Percentiles rank a stretch among this genome's conserved stretches.
Conservation (phyloP, 164 flowering plant genomes). For the Hamamelis virginiana region DNA sequence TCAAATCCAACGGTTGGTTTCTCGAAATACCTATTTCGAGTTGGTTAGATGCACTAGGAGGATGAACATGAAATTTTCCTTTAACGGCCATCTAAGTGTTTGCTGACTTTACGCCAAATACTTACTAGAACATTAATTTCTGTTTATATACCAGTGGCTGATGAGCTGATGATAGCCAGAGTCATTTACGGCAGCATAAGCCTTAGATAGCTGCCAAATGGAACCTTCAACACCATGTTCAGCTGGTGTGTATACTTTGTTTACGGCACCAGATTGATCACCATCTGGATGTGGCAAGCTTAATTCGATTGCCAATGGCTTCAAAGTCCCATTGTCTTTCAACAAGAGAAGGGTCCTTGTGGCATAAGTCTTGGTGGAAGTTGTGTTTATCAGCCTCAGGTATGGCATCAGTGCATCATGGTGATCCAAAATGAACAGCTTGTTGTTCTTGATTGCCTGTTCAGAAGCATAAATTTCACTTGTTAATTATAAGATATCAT, state of each 20-base stretch:
- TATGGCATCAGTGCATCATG: constrained; percentile 2
- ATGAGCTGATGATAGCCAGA: constrained; percentile 4
- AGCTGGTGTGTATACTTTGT: neutral
- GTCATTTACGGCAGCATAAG: constrained; percentile 3
- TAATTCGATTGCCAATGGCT: neutral
- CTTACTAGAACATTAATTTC: too few species aligned
- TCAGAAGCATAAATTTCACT: neutral
- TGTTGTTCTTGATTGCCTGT: constrained; percentile 2
- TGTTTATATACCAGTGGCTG: constrained; percentile 9
- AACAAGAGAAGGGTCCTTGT: neutral
- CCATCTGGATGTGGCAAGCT: constrained; percentile 5
- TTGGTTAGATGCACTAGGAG: too few species aligned
- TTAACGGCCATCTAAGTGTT: too few species aligned
- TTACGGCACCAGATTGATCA: neutral
- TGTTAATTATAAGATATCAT: too few species aligned
- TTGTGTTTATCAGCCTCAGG: constrained; percentile 7
- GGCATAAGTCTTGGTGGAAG: neutral
- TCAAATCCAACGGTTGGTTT: too few species aligned
- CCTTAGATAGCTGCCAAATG: constrained; percentile 3
- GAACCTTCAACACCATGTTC: neutral
- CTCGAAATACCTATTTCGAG: too few species aligned
- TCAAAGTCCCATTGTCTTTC: constrained; percentile 3
- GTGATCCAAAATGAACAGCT: constrained; percentile 5
- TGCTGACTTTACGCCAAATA: too few species aligned
- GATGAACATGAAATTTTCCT: too few species aligned